Percentiles rank a stretch among this genome's conserved stretches.
These are phyloP conservation scores for Aspergillus luchuensis DNA, from an alignment of 2,329 filamentous ascomycete genomes.

Conservation along the genomic window DNA sequence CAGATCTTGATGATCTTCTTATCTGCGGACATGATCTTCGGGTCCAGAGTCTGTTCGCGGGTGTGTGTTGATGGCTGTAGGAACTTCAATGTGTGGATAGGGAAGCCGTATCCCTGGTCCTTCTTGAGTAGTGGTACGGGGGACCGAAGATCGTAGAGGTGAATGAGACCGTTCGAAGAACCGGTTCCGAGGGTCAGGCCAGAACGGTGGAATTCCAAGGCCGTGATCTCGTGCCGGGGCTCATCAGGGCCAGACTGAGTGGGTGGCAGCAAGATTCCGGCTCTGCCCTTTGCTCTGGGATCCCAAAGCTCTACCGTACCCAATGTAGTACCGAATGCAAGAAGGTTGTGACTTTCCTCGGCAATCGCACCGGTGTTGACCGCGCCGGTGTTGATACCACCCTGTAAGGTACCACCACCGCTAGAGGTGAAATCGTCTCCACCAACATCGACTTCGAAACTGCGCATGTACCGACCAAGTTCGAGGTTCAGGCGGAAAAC, in stretches of 20 bases:
- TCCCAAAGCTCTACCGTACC: slow-evolving; percentile 99
- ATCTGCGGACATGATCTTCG: slow-evolving; percentile 86
- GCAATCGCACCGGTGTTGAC: slow-evolving; percentile 88
- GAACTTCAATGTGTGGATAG: slow-evolving; percentile 80
- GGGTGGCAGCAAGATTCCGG: slow-evolving; percentile 70
- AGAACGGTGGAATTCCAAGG: slow-evolving; percentile 80
- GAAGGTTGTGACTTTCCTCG: slow-evolving; percentile 82
- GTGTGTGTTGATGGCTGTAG: slow-evolving; percentile 67
- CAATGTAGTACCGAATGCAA: slow-evolving; percentile 89
- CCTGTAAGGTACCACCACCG: slow-evolving; percentile 77
- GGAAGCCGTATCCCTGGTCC: slow-evolving; percentile 92
- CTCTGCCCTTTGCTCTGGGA: slow-evolving; percentile 75
- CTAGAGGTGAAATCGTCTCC: slow-evolving; percentile 70
- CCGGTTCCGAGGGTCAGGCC: slow-evolving; percentile 85
- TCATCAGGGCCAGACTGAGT: slow-evolving; percentile 42
- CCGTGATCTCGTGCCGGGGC: slow-evolving; percentile 69
- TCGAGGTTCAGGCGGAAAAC: slow-evolving; percentile 93
- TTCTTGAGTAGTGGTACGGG: slow-evolving; percentile 84
- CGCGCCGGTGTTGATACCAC: slow-evolving; percentile 78
- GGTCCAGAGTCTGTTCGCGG: slow-evolving; percentile 66
- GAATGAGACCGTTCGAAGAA: slow-evolving; percentile 82
- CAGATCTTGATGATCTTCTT: slow-evolving; percentile 97
- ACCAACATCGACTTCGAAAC: slow-evolving; percentile 88
- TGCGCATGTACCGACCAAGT: slow-evolving; percentile 88
- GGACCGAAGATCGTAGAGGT: slow-evolving; percentile 89